Base-by-base conservation (phyloP, 371 early-diverging fungal genomes). In the Syncephalastrum sp. region DNA sequence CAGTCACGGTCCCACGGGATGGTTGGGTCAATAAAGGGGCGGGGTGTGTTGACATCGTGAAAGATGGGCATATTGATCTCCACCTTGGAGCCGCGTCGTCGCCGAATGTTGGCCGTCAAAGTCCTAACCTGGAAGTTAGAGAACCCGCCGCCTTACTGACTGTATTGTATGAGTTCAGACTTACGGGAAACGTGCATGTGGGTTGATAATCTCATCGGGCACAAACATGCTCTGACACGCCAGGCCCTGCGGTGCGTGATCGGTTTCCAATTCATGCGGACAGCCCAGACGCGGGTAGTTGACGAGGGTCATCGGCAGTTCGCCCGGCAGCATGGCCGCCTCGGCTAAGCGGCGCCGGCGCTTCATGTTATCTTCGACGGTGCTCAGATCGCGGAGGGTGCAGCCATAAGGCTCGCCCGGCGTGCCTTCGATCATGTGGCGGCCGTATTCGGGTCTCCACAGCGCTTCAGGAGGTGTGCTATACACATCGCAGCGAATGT, bases 361-460 rank as follows among this genome's bases (percentile, higher is more conserved):
- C 45, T 79, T 78, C 99, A 98, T 98, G 79, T 90, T 97, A 16
- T 74, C 68, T 65, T 98, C 97, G 7, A 97, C 96, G 4, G 67
- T 77, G 33, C 91, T 66, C 23, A 97, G 75, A 67, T 94, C 95
- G 24, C 85, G 70, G 45, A 96, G 79, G 14, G 91, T 85, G 8
- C 89, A 84, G 50, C 92, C 94, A 74, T 96, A 98, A 5, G 99
- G 99, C 6, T 72, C 65, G 4, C 95, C 96, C 3, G 99, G 99
- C 2, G 96, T 60, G 29, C 54, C 49, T 70, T 97, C 98, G 56
- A 97, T 75, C 98, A 97, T 97, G 77, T 88, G 97, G 44, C 94
- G 82, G 13, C 94, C 98, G 72, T 93, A 98, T 68, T 98, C 99
- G 29, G 97, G 97, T 62, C 93, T 82, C 98, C 98, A 98, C 24